Evolutionary conservation across 2,329 filamentous ascomycete genomes (phyloP).

Genomic region (Neofusicoccum laricinum): DNA sequence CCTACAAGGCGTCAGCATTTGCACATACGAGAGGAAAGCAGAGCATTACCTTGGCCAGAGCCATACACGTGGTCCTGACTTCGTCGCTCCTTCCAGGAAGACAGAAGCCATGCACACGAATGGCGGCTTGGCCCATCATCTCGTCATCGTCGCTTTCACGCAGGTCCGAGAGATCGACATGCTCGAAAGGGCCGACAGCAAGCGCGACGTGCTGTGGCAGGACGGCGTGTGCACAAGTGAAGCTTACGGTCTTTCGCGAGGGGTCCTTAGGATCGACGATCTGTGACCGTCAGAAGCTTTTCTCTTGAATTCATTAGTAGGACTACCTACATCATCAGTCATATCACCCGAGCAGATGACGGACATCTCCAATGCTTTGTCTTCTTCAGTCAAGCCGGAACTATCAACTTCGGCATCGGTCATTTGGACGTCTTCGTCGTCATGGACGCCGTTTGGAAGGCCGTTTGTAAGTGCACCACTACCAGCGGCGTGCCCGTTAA

Average conservation of each 20-base stretch:
- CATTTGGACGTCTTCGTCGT: conserved; percentile 31
- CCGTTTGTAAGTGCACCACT: conserved; percentile 18
- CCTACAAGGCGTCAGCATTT: conserved; percentile 38
- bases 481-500: conserved; percentile 31
- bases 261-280: conserved; percentile 72
- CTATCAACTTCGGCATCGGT: conserved; percentile 36
- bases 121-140: conserved; percentile 80
- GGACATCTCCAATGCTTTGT: conserved; percentile 82
- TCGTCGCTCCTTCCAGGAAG: conserved; percentile 78
- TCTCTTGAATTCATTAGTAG: not conserved
- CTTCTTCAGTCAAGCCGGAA: conserved; percentile 63
- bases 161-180: conserved; percentile 84
- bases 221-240: conserved; percentile 54
- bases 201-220: conserved; percentile 90
- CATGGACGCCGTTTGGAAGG: conserved; percentile 24
- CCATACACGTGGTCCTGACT: conserved; percentile 80
- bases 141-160: conserved; percentile 89
- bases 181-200: conserved; percentile 90
- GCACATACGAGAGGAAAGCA: conserved; percentile 34
- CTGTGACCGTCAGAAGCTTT: conserved; percentile 26
- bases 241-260: conserved; percentile 83
- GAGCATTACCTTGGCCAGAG: conserved; percentile 57
- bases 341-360: conserved; percentile 89
- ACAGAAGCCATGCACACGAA: conserved; percentile 89
- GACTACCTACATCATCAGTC: conserved; percentile 64